A percentile compares a stretch with the other conserved stretches of the same genome.
These are phyloP conservation scores for Leccinum subrobustum DNA, from an alignment of 1,284 basidiomycete species.

Conservation along the genomic window DNA sequence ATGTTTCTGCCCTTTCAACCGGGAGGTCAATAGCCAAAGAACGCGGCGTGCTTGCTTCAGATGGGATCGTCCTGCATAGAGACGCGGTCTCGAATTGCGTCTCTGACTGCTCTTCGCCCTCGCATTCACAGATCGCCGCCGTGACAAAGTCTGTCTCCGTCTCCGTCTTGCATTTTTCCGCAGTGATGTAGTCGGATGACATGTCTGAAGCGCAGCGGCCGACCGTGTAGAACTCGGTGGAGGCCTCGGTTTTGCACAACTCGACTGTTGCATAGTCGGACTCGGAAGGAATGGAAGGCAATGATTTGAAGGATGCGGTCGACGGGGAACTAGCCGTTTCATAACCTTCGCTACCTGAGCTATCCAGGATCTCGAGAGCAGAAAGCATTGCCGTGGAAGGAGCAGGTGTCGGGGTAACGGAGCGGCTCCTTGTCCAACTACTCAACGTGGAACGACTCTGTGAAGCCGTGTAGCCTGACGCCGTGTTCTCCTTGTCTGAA, in stretches of 20 bases:
- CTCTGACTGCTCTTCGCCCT: conserved; percentile 39
- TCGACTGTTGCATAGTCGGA: conserved; percentile 53
- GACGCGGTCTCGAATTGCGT: conserved; percentile 56
- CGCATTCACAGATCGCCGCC: conserved; percentile 47
- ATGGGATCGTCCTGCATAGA: conserved; percentile 39
- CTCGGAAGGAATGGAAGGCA: conserved; percentile 53
- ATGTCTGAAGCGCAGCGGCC: conserved; percentile 35
- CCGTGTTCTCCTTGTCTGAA: conserved; percentile 58
- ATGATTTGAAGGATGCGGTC: conserved; percentile 42
- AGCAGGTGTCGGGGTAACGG: no score
- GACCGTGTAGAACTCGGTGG: conserved; percentile 52
- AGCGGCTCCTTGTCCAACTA: no score
- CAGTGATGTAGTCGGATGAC: conserved; percentile 47
- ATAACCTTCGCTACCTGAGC: conserved; percentile 35
- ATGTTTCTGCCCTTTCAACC: conserved; percentile 23
- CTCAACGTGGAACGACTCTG: conserved; percentile 28
- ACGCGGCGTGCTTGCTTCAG: conserved; percentile 41
- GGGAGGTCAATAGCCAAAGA: conserved; percentile 30
- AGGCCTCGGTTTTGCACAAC: conserved; percentile 41
- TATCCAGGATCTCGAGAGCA: conserved; percentile 31
- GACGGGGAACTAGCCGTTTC: conserved; percentile 39
- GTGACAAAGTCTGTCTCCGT: conserved; percentile 50
- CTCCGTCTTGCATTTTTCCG: conserved; percentile 51
- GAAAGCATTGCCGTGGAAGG: conserved; percentile 16
- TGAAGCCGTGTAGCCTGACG: conserved; percentile 29